These are phyloP conservation scores for Nicotiana tabacum DNA, from an alignment of 257 asterid genomes.

Conservation along the genomic window DNA sequence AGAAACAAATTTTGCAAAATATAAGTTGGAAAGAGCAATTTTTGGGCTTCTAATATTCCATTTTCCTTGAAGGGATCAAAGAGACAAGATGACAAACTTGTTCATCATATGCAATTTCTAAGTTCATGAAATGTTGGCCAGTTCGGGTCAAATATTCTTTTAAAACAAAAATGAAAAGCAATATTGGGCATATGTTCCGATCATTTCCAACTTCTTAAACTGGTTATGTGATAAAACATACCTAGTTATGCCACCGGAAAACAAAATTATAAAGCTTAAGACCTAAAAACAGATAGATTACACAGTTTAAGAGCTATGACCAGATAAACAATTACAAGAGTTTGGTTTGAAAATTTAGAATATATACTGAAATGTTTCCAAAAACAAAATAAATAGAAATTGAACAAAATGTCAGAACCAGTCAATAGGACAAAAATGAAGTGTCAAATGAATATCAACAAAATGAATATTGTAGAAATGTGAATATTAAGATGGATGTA, in stretches of 20 bases:
- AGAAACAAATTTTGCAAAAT: background rate
- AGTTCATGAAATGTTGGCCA: slow-evolving; percentile 1
- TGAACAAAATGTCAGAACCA: background rate
- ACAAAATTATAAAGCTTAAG: background rate
- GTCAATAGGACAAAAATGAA: background rate
- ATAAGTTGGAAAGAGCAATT: background rate
- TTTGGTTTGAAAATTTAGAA: no score
- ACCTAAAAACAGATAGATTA: background rate
- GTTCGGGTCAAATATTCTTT: background rate
- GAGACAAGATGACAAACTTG: background rate
- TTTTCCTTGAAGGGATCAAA: background rate
- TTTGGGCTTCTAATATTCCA: background rate
- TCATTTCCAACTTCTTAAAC: background rate
- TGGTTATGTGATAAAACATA: background rate
- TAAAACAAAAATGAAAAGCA: background rate
- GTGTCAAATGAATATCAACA: background rate
- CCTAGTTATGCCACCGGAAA: background rate
- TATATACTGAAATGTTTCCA: background rate
- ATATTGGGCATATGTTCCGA: background rate
- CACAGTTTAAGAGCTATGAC: background rate
- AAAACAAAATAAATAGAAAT: no score
- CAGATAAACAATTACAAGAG: background rate
- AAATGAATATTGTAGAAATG: background rate
- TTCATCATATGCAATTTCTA: background rate
- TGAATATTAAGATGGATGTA: background rate